Percentiles rank a stretch among this genome's conserved stretches.
Evolutionary conservation across 1,284 basidiomycete genomes (phyloP).

Genomic region (Porogramme epimiltina): DNA sequence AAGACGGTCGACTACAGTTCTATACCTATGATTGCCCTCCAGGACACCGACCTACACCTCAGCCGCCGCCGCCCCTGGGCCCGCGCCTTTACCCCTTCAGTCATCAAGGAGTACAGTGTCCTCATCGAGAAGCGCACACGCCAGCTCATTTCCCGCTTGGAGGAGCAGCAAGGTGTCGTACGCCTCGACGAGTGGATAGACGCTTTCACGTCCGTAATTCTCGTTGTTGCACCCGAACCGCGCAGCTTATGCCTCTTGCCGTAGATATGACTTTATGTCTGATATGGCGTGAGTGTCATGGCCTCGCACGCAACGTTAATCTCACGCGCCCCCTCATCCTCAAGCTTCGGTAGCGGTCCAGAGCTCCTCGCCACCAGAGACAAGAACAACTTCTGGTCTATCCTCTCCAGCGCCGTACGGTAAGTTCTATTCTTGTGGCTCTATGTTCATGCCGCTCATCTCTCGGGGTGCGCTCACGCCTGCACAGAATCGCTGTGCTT

Average conservation of each 20-base stretch:
- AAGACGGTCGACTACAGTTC: too few relatives aligned
- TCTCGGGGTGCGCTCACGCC: too few relatives aligned
- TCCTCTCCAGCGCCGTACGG: conserved; percentile 12
- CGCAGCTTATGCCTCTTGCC: neutral
- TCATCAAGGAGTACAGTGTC: conserved; percentile 25
- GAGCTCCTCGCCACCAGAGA: conserved; percentile 23
- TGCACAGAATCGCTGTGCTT: conserved; percentile 4
- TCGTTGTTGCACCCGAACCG: neutral
- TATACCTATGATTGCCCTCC: too few relatives aligned
- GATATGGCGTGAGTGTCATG: conserved; percentile 25
- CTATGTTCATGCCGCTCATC: too few relatives aligned
- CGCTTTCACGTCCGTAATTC: conserved; percentile 22
- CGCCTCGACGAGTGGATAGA: conserved; percentile 21
- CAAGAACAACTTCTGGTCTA: conserved; percentile 9
- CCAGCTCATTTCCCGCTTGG: conserved; percentile 20
- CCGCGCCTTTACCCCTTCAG: conserved; percentile 20
- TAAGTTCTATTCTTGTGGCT: conserved; percentile 1
- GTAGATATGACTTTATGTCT: conserved; percentile 27
- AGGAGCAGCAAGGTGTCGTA: conserved; percentile 13
- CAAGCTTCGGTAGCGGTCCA: conserved; percentile 25
- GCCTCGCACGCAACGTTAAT: neutral
- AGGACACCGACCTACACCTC: too few relatives aligned
- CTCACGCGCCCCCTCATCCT: too few relatives aligned
- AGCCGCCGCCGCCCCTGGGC: conserved; percentile 26
- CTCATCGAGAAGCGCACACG: conserved; percentile 16